Conservation (phyloP, 257 asterid genomes). For the Agastache rugosa region DNA sequence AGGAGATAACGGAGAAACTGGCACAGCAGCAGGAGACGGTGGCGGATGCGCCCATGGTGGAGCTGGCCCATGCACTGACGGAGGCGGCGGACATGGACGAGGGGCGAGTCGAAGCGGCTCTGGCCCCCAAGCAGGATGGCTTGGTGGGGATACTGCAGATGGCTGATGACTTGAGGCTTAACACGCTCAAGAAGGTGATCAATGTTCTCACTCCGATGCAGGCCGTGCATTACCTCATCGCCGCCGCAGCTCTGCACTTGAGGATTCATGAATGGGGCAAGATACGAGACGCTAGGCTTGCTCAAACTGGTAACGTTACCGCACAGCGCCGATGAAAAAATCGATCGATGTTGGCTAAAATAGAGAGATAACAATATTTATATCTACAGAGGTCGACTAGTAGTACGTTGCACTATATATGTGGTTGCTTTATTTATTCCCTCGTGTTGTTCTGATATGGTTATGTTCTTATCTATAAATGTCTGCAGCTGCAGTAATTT, state of each 20-base stretch:
- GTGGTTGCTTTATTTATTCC: conserved; percentile 5
- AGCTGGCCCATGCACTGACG: conserved; percentile 49
- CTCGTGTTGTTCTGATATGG: conserved; percentile 2
- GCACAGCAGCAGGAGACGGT: conserved; percentile 66
- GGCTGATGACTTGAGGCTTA: conserved; percentile 67
- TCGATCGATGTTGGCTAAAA: not conserved
- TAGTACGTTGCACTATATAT: not conserved
- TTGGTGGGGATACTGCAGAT: conserved; percentile 44
- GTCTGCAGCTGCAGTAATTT: not conserved
- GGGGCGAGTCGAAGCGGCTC: conserved; percentile 18
- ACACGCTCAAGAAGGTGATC: conserved; percentile 50
- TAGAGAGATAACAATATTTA: too few species aligned
- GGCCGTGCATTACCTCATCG: conserved; percentile 69
- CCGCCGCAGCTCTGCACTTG: conserved; percentile 76
- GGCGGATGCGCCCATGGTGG: conserved; percentile 63
- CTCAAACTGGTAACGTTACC: conserved; percentile 6
- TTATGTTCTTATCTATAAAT: conserved; percentile 10
- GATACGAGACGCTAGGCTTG: conserved; percentile 43
- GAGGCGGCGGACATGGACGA: conserved; percentile 41
- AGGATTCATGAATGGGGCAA: conserved; percentile 83
- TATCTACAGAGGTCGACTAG: too few species aligned
- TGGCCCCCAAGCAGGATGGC: conserved; percentile 53
- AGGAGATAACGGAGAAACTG: conserved; percentile 53
- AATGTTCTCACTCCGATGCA: conserved; percentile 49
- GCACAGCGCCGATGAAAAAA: not conserved